These are phyloP conservation scores for Raffaelea arxii DNA, from an alignment of 2,329 filamentous ascomycete species.

Conservation along the genomic window DNA sequence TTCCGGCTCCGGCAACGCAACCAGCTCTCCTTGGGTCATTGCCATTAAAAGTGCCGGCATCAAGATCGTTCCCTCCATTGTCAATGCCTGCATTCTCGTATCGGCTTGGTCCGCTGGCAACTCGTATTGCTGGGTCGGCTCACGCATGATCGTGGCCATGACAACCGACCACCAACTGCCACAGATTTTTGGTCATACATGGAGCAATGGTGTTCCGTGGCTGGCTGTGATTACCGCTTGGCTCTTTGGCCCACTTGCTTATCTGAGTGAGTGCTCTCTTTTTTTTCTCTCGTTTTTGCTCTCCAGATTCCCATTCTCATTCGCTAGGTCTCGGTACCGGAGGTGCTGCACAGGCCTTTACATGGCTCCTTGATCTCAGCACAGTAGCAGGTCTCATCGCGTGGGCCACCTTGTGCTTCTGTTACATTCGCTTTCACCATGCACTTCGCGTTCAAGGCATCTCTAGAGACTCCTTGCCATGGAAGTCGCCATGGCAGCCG, in stretches of 20 bases:
- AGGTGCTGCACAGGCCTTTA: conserved; percentile 30
- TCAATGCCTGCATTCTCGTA: conserved; percentile 67
- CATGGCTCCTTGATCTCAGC: conserved; percentile 20
- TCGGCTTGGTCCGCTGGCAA: conserved; percentile 63
- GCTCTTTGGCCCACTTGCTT: conserved; percentile 54
- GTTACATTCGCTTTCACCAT: conserved; percentile 59
- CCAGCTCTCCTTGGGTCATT: neutral
- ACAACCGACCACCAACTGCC: conserved; percentile 51
- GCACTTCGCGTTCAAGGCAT: conserved; percentile 56
- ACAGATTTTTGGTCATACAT: conserved; percentile 41
- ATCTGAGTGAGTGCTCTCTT: conserved; percentile 44
- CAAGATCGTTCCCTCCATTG: conserved; percentile 55
- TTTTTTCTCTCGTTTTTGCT: neutral
- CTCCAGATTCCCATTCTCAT: neutral
- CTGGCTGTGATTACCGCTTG: conserved; percentile 44
- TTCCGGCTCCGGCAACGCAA: neutral
- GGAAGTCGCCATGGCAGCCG: neutral
- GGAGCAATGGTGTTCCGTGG: conserved; percentile 43
- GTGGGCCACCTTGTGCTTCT: conserved; percentile 56
- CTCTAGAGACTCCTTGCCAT: conserved; percentile 48
- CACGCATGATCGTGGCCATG: conserved; percentile 47
- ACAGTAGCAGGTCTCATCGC: conserved; percentile 61
- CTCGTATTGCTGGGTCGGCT: conserved; percentile 49
- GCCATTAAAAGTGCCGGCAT: conserved; percentile 55
- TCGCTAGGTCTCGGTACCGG: conserved; percentile 31